phyloP scores from a whole-genome alignment of 805 yeast species.

The Zygotorulaspora danielsina region DNA sequence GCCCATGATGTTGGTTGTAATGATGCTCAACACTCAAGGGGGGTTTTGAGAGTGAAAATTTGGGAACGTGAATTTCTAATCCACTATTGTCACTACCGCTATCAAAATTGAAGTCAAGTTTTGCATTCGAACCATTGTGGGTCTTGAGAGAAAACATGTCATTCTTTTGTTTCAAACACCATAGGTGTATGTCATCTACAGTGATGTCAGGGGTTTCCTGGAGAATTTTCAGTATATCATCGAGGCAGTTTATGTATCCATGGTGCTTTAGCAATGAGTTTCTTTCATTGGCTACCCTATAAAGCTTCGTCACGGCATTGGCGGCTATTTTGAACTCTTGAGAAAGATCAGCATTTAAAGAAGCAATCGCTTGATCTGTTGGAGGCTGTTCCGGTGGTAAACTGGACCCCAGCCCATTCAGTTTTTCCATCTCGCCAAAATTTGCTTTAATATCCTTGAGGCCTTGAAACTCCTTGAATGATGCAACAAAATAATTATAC shows the following conservation, averaged over 20 bases:
- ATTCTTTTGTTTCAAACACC: slow-evolving; percentile 26
- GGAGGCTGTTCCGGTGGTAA: slow-evolving; percentile 34
- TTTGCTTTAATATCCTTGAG: too few relatives aligned
- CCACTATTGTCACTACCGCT: slow-evolving; percentile 4
- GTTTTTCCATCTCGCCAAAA: slow-evolving; percentile 22
- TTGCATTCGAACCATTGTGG: slow-evolving; percentile 5
- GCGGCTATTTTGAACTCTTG: slow-evolving; percentile 70
- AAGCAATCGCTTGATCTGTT: slow-evolving; percentile 26
- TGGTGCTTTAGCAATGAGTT: slow-evolving; percentile 46
- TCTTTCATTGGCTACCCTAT: slow-evolving; percentile 55
- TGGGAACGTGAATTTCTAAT: slow-evolving; percentile 11
- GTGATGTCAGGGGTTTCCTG: slow-evolving; percentile 12
- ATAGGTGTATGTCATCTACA: slow-evolving; percentile 21
- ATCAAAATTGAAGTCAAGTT: slow-evolving; percentile 17
- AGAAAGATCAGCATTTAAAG: slow-evolving; percentile 49
- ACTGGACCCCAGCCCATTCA: slow-evolving; percentile 24
- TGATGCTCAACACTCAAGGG: slow-evolving; percentile 24
- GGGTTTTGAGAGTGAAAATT: slow-evolving; percentile 22
- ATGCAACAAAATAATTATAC: too few relatives aligned
- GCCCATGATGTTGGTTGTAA: slow-evolving; percentile 1
- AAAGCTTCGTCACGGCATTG: slow-evolving; percentile 63
- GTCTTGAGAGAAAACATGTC: slow-evolving; percentile 16
- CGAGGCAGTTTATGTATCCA: slow-evolving; percentile 61
- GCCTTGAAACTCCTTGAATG: too few relatives aligned
- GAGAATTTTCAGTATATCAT: slow-evolving; percentile 47